A percentile compares a stretch with the other conserved stretches of the same genome.
These are phyloP conservation scores for Neurospora intermedia DNA, from an alignment of 495 filamentous ascomycete species.

Conservation along the genomic window DNA sequence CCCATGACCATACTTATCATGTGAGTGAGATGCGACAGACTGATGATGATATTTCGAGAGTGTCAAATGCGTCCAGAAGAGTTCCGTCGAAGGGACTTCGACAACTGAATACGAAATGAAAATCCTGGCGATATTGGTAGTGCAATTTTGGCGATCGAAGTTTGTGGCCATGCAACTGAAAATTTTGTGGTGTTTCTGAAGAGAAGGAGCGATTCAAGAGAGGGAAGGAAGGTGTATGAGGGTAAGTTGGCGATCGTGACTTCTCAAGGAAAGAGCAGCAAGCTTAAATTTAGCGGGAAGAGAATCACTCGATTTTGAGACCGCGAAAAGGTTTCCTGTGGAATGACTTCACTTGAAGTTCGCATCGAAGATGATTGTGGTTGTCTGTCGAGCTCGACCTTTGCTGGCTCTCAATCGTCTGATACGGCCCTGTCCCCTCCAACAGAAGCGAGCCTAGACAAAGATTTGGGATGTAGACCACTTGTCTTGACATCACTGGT, in stretches of 20 bases:
- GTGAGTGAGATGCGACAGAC: neutral
- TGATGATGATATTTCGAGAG: neutral
- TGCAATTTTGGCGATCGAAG: neutral
- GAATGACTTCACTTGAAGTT: neutral
- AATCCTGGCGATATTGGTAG: neutral
- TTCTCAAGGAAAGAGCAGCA: neutral
- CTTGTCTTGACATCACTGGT: neutral
- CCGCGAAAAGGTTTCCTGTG: neutral
- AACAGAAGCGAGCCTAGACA: neutral
- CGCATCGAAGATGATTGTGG: neutral
- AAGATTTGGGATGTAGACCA: neutral
- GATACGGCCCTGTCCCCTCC: neutral
- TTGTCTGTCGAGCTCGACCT: neutral
- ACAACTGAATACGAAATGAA: neutral
- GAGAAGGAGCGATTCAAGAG: neutral
- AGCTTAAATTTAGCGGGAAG: neutral
- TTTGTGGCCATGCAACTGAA: neutral
- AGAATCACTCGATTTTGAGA: neutral
- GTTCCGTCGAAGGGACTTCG: neutral
- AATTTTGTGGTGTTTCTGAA: neutral
- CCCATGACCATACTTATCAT: slow-evolving; percentile 1
- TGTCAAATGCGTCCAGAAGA: neutral
- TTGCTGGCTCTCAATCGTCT: neutral
- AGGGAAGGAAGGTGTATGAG: neutral
- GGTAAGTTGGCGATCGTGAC: neutral